Percentiles rank a stretch among this genome's conserved stretches.
phyloP scores from a whole-genome alignment of 2,329 filamentous ascomycete genomes.

The Pseudohalonectria lignicola region DNA sequence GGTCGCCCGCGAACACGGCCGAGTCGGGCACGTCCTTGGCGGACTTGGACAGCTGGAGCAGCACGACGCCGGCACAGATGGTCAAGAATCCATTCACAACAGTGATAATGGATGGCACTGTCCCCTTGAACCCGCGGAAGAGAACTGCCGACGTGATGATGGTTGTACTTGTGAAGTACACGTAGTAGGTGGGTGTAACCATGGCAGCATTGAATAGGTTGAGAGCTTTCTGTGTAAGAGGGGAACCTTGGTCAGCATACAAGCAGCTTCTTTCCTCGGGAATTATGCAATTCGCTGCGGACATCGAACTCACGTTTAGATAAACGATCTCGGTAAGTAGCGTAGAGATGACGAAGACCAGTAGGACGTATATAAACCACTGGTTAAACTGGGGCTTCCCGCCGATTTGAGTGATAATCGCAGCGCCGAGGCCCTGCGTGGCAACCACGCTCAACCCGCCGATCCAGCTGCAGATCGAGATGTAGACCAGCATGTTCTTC shows the following conservation, averaged over 20 bases:
- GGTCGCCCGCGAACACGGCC: conserved; percentile 81
- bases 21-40: conserved; percentile 94
- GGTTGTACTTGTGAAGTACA: conserved; percentile 93
- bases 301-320: conserved; percentile 77
- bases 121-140: conserved; percentile 90
- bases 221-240: conserved; percentile 71
- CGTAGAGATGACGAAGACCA: conserved; percentile 85
- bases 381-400: conserved; percentile 88
- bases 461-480: conserved; percentile 90
- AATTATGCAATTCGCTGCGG: too few species aligned
- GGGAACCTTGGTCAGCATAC: too few species aligned
- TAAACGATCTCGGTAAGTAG: conserved; percentile 90
- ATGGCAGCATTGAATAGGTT: conserved; percentile 95
- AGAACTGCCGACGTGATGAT: conserved; percentile 89
- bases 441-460: conserved; percentile 91
- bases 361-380: conserved; percentile 89
- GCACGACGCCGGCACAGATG: conserved; percentile 85
- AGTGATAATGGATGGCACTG: conserved; percentile 67
- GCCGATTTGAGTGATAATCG: conserved; percentile 75
- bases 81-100: conserved; percentile 88
- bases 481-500: conserved; percentile 95
- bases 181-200: conserved; percentile 97
- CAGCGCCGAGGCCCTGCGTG: conserved; percentile 84
- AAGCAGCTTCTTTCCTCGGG: neutral
- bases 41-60: conserved; percentile 94